Base-by-base conservation (phyloP, 371 early-diverging fungal species). In the Polyrhizophydium stewartii region DNA sequence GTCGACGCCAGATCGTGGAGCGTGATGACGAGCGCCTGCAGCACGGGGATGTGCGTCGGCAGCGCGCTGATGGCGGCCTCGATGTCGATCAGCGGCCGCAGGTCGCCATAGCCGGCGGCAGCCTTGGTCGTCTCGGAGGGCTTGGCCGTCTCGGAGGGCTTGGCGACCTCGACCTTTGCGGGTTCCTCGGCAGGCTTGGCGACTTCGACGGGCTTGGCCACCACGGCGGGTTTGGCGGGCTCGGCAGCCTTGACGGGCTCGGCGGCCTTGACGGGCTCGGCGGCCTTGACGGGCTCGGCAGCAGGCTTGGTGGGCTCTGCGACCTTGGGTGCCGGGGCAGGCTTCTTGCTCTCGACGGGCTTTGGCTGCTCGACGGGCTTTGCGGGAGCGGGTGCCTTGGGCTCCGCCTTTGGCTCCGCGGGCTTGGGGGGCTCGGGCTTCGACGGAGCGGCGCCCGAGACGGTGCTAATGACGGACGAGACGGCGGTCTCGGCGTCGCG, bases 371-470 rank as follows among this genome's bases (percentile, higher is more conserved):
- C 49, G 25, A 47, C 49, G 25, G 49, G 49, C 3, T 3, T 16
- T 7, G 49, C 9, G 16, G 49, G 7, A 25, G 49, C 9, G 28
- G 16, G 9, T 47, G 49, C 7, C 22, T 25, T 28, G 22, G 49
- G 7, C 22, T 22, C 49, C 16, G 49, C 3, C 25, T 25, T 47
- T 3, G 49, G 7, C 49, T 47, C 28, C 2, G 56, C 56, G 22
- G 56, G 19, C 41, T 38, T 19, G 12, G 5, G n/a, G 12, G 27
- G 24, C 30, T 56, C 22, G 25, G 37, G 41, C 41, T 56, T 35
- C 9, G 53, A 46, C 17, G 58, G 38, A 37, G 55, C n/a, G 60
- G 43, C 40, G 27, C 64, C 66, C 25, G 56, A 24, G 35, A 63
- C 58, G 55, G 60, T 55, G 12, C 31, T 10, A 2, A 30, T 30